Conservation (phyloP, 2,329 filamentous ascomycete species). For the Colletotrichum noveboracense region DNA sequence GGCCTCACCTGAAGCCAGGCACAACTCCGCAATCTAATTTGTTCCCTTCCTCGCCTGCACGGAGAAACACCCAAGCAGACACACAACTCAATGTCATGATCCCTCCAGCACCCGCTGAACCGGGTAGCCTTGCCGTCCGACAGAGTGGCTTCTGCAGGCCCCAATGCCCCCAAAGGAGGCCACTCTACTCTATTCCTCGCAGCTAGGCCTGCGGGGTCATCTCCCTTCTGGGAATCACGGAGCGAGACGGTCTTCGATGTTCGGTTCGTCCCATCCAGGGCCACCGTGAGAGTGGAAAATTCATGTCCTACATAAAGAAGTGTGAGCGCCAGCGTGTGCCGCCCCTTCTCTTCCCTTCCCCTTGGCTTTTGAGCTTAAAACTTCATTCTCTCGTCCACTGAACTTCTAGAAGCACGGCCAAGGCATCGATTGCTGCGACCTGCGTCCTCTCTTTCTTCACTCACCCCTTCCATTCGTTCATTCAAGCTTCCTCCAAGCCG, state of each 20-base stretch:
- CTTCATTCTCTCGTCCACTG: conserved; percentile 14
- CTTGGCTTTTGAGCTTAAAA: conserved; percentile 13
- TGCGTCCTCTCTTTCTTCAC: conserved; percentile 20
- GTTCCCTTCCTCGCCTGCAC: not conserved
- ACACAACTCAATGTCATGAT: not conserved
- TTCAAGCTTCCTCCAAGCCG: conserved; percentile 17
- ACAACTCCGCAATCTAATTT: conserved; percentile 15
- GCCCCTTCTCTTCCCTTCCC: not conserved
- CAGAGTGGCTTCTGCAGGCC: not conserved
- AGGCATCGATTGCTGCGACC: conserved; percentile 21
- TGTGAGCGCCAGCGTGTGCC: not conserved
- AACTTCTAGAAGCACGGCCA: conserved; percentile 18
- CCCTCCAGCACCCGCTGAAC: not conserved
- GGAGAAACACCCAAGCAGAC: not conserved
- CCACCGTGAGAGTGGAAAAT: not conserved
- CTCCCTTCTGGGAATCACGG: conserved; percentile 1
- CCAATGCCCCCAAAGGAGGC: not conserved
- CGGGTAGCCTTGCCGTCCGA: conserved; percentile 11
- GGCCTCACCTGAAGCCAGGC: conserved; percentile 22
- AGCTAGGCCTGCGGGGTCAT: conserved; percentile 15
- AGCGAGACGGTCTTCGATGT: not conserved
- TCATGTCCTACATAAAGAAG: conserved; percentile 10
- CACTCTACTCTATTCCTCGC: conserved; percentile 20
- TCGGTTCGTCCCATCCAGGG: not conserved
- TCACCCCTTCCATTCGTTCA: conserved; percentile 10